Conservation (phyloP, 2,329 filamentous ascomycete species). For the Myriangium duriaei region DNA sequence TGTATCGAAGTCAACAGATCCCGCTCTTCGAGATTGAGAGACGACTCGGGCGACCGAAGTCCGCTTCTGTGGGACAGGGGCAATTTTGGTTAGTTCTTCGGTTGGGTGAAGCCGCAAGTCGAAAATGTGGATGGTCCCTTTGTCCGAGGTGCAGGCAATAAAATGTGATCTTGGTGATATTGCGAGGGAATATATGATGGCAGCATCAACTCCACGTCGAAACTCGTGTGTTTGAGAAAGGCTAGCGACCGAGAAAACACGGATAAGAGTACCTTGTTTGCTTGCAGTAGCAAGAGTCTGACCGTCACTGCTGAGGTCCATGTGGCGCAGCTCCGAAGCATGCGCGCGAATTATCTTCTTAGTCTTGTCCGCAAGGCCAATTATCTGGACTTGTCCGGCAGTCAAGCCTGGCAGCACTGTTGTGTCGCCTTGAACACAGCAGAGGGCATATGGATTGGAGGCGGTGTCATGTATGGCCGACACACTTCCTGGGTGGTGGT, state of each 20-base stretch:
- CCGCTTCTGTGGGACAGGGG: constrained; percentile 22
- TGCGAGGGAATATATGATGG: constrained; percentile 73
- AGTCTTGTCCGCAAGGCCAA: constrained; percentile 63
- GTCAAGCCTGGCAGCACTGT: constrained; percentile 82
- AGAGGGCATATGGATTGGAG: constrained; percentile 70
- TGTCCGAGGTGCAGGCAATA: constrained; percentile 89
- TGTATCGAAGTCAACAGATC: constrained; percentile 10
- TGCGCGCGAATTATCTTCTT: constrained; percentile 93
- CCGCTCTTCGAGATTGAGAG: constrained; percentile 11
- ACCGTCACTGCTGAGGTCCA: constrained; percentile 69
- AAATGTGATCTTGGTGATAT: constrained; percentile 72
- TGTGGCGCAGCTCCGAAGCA: constrained; percentile 60
- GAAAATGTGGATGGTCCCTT: constrained; percentile 89
- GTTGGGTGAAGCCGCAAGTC: constrained; percentile 55
- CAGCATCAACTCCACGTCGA: constrained; percentile 76
- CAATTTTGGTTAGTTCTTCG: constrained; percentile 14
- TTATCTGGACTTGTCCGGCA: constrained; percentile 75
- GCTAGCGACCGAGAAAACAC: constrained; percentile 69
- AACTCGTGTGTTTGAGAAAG: constrained; percentile 74
- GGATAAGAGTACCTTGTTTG: constrained; percentile 81
- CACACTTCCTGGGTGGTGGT: constrained; percentile 18
- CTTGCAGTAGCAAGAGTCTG: constrained; percentile 79
- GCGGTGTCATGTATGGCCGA: constrained; percentile 67
- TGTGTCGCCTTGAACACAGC: constrained; percentile 59
- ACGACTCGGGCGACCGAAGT: constrained; percentile 18